Conservation (phyloP, 805 yeast genomes). For the Cyberlindnera xishuangbannaensis region DNA sequence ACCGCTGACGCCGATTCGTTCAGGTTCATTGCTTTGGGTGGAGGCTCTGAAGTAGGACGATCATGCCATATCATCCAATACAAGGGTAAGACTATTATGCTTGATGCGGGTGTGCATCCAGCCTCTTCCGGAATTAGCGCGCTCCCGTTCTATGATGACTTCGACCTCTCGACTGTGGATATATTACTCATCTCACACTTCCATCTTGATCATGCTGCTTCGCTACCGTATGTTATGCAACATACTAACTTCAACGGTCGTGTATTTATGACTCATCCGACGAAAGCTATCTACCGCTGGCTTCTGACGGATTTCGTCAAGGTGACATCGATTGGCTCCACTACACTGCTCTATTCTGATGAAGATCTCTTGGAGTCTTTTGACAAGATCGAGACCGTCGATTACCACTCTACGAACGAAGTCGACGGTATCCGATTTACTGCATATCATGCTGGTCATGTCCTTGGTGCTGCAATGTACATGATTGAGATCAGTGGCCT, state of each 20-base stretch:
- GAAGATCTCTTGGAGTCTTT: constrained; percentile 85
- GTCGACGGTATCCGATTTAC: constrained; percentile 93
- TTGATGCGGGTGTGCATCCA: constrained; percentile 98
- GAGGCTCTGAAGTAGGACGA: constrained; percentile 97
- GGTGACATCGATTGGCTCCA: constrained; percentile 60
- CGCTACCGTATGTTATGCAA: constrained; percentile 96
- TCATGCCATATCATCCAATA: constrained; percentile 90
- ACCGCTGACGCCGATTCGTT: constrained; percentile 35
- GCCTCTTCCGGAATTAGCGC: constrained; percentile 87
- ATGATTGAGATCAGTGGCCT: constrained; percentile 92
- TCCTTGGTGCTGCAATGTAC: constrained; percentile 97
- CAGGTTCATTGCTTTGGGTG: constrained; percentile 87
- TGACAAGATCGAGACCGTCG: constrained; percentile 88
- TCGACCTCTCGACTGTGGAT: constrained; percentile 83
- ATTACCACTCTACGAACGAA: constrained; percentile 92
- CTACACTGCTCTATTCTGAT: constrained; percentile 64
- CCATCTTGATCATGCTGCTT: constrained; percentile 97
- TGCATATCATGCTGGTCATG: constrained; percentile 99
- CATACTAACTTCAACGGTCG: constrained; percentile 92
- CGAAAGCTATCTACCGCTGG: constrained; percentile 97
- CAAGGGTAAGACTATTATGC: constrained; percentile 91
- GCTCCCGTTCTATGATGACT: constrained; percentile 93
- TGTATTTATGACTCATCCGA: constrained; percentile 98
- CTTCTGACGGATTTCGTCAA: constrained; percentile 87
- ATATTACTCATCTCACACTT: constrained; percentile 86